These are phyloP conservation scores for Collybia sordida DNA, from an alignment of 768 basidiomycete genomes.

Conservation along the genomic window DNA sequence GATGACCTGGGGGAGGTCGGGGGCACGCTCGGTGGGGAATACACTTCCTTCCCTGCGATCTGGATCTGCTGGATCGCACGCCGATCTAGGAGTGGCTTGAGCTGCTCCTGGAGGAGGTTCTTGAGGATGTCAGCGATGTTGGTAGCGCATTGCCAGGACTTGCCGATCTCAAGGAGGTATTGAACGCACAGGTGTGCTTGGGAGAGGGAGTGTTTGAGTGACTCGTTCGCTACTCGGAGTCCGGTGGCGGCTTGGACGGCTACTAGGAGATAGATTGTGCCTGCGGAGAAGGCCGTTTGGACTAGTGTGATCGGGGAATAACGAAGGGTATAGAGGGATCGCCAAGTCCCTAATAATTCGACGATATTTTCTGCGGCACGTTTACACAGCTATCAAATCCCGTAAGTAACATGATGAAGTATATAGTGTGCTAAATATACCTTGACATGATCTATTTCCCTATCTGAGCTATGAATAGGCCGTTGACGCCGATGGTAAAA, in stretches of 20 bases:
- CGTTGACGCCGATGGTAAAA: constrained; percentile 45
- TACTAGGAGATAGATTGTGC: constrained; percentile 54
- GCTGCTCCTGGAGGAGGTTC: constrained; percentile 40
- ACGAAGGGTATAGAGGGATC: constrained; percentile 51
- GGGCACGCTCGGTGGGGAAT: background rate
- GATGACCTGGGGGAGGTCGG: background rate
- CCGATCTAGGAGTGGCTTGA: constrained; percentile 39
- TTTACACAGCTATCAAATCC: constrained; percentile 42
- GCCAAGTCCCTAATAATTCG: constrained; percentile 50
- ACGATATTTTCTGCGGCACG: constrained; percentile 56
- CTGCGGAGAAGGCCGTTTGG: constrained; percentile 59
- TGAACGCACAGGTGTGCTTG: constrained; percentile 47
- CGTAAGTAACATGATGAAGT: constrained; percentile 17
- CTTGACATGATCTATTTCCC: constrained; percentile 52
- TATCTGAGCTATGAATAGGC: constrained; percentile 33
- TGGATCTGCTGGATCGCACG: constrained; percentile 14
- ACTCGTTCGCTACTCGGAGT: constrained; percentile 44
- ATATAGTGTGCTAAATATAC: constrained; percentile 21
- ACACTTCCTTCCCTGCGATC: constrained; percentile 1
- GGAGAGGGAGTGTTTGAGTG: constrained; percentile 39
- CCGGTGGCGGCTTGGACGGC: constrained; percentile 54
- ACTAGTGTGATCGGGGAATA: constrained; percentile 58
- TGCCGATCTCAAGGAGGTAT: constrained; percentile 53
- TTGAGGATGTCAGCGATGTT: constrained; percentile 48
- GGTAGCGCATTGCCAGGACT: constrained; percentile 53